Base-by-base conservation (phyloP, 2,329 filamentous ascomycete species). In the Venturia effusa region DNA sequence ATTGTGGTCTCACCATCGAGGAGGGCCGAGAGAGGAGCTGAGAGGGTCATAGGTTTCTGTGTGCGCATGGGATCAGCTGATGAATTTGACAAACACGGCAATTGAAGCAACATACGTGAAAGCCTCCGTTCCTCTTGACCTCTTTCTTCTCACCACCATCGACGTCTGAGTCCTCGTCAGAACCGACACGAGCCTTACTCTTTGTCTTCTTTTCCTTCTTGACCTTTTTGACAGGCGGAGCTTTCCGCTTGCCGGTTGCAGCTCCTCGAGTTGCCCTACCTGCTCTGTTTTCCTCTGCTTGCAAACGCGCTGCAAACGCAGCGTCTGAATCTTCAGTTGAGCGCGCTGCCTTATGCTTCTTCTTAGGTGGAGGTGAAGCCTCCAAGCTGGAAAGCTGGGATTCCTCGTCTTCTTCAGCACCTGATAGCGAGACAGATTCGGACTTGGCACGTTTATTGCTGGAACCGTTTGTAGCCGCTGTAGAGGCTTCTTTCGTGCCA, bases 201-300 rank as follows among this genome's bases (percentile, higher is more conserved):
- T 83, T 91, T 81, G 91, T 92, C 80, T 90, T 91, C 68, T 84
- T 82, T 3, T 72, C 73, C 73, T 83, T 83, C 70, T 80, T 81
- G 76, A 86, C 87, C 77, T 88, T 89, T 76, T 88, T 89, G 4
- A 72, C 72, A 30, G 79, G 78, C 13, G 79, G 77, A 30, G 81
- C 75, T 54, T 66, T 66, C 67, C 82, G 78, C 73, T 85, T 84
- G 67, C 84, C 82, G 7, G 77, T 80, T 40, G 65, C 65, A 13
- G 87, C 89, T 7, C 90, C 90, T 55, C 93, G 84, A 3, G 92
- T 97, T 22, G 89, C 83, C 63, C 90, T 82, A 60, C 85, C 86
- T 54, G 78, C 79, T 61, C 77, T 66, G 75, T 97, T 96, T 77
- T 97, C 91, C 74, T 97, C 90, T 0, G 92, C 93, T 76, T 99